Base-by-base conservation (phyloP, 805 yeast genomes). In the Kazachstania africana region DNA sequence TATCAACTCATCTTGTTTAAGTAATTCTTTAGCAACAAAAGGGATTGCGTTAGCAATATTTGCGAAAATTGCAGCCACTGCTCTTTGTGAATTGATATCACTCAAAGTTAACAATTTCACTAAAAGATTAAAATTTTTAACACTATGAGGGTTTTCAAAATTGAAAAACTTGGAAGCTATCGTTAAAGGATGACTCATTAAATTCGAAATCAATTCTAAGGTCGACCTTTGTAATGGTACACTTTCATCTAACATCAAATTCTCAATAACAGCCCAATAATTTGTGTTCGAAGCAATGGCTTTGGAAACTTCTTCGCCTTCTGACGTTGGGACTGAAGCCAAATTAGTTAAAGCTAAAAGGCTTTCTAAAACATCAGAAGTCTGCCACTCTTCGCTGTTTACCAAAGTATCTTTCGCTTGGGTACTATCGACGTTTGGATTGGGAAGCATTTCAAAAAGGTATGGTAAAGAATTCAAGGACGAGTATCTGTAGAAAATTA, bases 331-430 rank as follows among this genome's bases (percentile, higher is more conserved):
- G 2, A 63, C 36, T 0, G 82, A 64, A 0, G 83, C 69, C 6
- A 78, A 40, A 50, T 80, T 81, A 1, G 88, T 80, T 18, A 80
- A 60, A 0, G 87, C 82, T 15, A 76, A 47, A 24, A 81, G 54
- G 0, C 75, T 59, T 43, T 75, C 78, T 4, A 47, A 25, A 8
- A 33, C 24, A 6, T 46, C 47, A 20, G 26, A 22, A 12, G 28
- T 24, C n/a, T n/a, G n/a, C n/a, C n/a, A n/a, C n/a, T n/a, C n/a
- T n/a, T n/a, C n/a, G n/a, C n/a, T n/a, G n/a, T n/a, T n/a, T n/a
- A n/a, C n/a, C n/a, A n/a, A n/a, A n/a, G n/a, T n/a, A 8, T 47
- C 51, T 12, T 38, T 24, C 12, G 42, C 33, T 2, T 36, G 16
- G 8, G 19, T 22, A 6, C 32, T 34, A 15, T 40, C 38, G 14